Conservation (phyloP, 805 yeast genomes). For the Cyberlindnera petersonii region DNA sequence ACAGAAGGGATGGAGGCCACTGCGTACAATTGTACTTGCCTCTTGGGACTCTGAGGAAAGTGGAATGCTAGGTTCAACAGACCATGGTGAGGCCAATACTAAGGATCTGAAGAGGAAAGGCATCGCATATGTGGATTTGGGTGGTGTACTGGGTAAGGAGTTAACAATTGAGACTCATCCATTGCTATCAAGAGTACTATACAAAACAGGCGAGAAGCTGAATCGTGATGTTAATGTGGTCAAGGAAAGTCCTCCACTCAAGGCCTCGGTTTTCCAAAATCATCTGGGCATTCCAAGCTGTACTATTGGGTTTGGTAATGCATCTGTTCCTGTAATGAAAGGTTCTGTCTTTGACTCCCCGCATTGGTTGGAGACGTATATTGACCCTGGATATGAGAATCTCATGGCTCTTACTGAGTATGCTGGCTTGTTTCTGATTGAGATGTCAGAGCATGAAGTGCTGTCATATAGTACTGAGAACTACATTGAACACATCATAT, state of each 20-base stretch:
- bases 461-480: conserved; percentile 43
- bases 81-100: conserved; percentile 63
- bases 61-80: conserved; percentile 73
- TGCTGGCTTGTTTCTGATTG: conserved; percentile 51
- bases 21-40: conserved; percentile 62
- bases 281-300: conserved; percentile 66
- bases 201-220: conserved; percentile 12
- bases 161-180: conserved; percentile 53
- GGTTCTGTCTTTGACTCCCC: conserved; percentile 59
- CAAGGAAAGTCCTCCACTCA: background rate
- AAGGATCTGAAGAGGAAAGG: conserved; percentile 43
- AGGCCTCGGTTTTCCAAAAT: conserved; percentile 47
- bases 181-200: conserved; percentile 39
- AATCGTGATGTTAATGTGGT: conserved; percentile 40
- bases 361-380: conserved; percentile 49
- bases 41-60: conserved; percentile 83
- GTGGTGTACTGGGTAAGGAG: conserved; percentile 49
- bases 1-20: conserved; percentile 63
- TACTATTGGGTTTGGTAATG: conserved; percentile 41
- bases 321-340: conserved; percentile 41
- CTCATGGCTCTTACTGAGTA: conserved; percentile 59
- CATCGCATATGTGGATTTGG: conserved; percentile 50
- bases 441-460: conserved; percentile 55
- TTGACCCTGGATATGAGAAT: conserved; percentile 48
- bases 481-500: conserved; percentile 42